Evolutionary conservation across 2,329 filamentous ascomycete genomes (phyloP).

Genomic region (Juglanconis oblonga): DNA sequence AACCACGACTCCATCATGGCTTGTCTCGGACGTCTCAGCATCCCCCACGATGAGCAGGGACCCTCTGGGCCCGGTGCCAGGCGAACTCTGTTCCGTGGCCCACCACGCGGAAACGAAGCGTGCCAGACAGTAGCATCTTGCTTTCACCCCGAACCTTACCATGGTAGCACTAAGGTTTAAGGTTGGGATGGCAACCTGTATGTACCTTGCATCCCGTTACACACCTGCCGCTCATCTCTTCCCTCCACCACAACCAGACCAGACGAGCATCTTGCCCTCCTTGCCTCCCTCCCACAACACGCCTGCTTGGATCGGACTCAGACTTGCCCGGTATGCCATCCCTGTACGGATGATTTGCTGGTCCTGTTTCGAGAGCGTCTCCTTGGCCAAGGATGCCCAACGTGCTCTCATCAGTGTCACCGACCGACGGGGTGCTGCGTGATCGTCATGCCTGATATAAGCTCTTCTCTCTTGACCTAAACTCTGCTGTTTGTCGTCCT

Average conservation of each 20-base stretch:
- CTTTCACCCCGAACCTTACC: constrained; percentile 10
- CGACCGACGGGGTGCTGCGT: background rate
- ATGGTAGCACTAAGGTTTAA: background rate
- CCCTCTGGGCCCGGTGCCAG: background rate
- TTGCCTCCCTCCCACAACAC: background rate
- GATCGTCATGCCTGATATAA: constrained; percentile 46
- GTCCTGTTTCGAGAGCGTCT: constrained; percentile 40
- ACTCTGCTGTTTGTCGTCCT: constrained; percentile 22
- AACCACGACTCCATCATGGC: constrained; percentile 4
- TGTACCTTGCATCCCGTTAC: background rate
- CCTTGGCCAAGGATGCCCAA: constrained; percentile 29
- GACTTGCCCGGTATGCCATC: constrained; percentile 21
- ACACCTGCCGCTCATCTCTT: background rate
- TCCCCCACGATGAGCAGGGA: background rate
- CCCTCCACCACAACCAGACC: background rate
- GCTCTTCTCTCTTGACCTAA: constrained; percentile 29
- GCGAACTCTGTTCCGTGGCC: background rate
- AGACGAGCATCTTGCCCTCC: constrained; percentile 1
- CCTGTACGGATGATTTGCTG: constrained; percentile 34
- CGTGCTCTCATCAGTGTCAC: background rate
- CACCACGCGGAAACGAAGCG: constrained; percentile 1
- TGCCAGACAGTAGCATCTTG: background rate
- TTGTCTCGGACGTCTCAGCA: constrained; percentile 14
- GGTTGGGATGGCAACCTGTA: constrained; percentile 13
- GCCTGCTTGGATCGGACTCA: constrained; percentile 16